phyloP scores from a whole-genome alignment of 495 filamentous ascomycete species.

The Lepidopterella palustris region DNA sequence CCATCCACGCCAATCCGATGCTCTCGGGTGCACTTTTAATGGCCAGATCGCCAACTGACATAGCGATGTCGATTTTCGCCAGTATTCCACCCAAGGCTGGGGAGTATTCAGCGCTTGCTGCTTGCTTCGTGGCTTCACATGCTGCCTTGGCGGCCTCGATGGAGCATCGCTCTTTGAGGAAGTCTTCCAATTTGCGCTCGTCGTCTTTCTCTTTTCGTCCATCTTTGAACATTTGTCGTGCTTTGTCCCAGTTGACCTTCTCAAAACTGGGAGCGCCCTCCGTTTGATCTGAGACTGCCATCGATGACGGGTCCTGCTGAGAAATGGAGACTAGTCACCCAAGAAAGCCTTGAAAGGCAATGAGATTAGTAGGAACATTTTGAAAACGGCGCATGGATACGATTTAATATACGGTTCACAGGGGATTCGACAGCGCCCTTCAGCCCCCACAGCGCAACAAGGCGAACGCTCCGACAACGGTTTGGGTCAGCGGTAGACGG shows the following conservation, averaged over 20 bases:
- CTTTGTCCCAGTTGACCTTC: not conserved
- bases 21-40: not conserved
- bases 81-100: not conserved
- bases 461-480: too few species aligned
- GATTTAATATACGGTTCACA: too few species aligned
- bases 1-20: slow-evolving; percentile 1
- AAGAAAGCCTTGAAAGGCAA: not conserved
- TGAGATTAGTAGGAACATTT: too few species aligned
- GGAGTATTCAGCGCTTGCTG: not conserved
- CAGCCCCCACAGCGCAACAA: too few species aligned
- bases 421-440: too few species aligned
- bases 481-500: too few species aligned
- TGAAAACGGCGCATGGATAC: too few species aligned
- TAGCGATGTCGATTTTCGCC: not conserved
- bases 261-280: not conserved
- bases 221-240: not conserved
- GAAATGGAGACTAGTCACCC: not conserved
- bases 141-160: not conserved
- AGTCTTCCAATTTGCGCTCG: not conserved
- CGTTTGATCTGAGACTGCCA: not conserved
- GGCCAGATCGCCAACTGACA: not conserved
- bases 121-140: not conserved
- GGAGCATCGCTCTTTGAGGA: not conserved
- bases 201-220: too few species aligned
- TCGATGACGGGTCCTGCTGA: not conserved